Evolutionary conservation across 75 land plant genomes (phyloP).

Genomic region (Sequoia sempervirens): DNA sequence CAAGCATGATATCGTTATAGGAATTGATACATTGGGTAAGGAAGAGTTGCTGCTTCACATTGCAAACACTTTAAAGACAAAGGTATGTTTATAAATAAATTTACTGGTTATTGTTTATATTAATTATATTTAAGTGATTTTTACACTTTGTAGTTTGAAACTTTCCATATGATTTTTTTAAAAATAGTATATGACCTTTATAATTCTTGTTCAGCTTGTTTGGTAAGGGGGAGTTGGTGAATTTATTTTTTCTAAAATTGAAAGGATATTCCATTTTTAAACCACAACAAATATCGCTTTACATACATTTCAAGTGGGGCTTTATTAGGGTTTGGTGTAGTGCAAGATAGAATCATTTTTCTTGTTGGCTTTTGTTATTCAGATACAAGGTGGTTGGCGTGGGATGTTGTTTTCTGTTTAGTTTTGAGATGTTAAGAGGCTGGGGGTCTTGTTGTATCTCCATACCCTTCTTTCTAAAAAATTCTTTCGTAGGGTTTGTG

Average conservation of each 20-base stretch:
- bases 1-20: slow-evolving; percentile 58
- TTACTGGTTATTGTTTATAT: not conserved
- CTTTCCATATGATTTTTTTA: not conserved
- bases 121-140: not conserved
- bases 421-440: not conserved
- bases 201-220: no score
- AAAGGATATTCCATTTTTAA: not conserved
- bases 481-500: no score
- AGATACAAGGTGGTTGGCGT: not conserved
- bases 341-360: not conserved
- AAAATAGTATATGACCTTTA: not conserved
- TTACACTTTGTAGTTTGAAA: not conserved
- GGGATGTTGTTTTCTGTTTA: not conserved
- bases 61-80: slow-evolving; percentile 37
- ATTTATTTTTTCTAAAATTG: not conserved
- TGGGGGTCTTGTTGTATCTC: not conserved
- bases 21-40: slow-evolving; percentile 58
- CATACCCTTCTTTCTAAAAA: no score
- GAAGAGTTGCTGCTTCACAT: slow-evolving; percentile 59
- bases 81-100: slow-evolving; percentile 31
- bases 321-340: not conserved
- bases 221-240: not conserved
- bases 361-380: not conserved
- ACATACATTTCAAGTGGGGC: not conserved
- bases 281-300: not conserved